Base-by-base conservation (phyloP, 345 rosid genomes). In the Zanthoxylum bungeanum region DNA sequence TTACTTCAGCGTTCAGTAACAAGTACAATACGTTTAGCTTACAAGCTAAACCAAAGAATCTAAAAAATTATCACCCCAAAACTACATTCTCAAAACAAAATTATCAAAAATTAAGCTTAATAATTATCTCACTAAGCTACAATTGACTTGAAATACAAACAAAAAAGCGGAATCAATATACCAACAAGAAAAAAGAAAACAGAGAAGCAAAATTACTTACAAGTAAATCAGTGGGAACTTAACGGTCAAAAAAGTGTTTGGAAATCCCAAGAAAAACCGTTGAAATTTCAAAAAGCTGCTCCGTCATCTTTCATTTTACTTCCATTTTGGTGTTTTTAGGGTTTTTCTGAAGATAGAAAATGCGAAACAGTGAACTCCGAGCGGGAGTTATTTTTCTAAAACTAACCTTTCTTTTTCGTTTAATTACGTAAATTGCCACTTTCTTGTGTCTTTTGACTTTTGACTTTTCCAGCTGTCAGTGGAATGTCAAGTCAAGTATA, bases 271-370 rank as follows among this genome's bases (percentile, higher is more conserved):
- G 40, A 40, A n/a, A 27, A 7, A n/a, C 30, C 37, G 40, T 66
- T 30, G 58, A 49, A n/a, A 66, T 4, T 66, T 49, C 10, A 49
- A 66, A 66, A 49, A 31, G 69, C 58, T 66, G 69, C n/a, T 8
- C 37, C 25, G 1, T 9, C 21, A 40, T 25, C 17, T 31, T 39
- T 40, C 68, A 60, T 22, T 11, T 21, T 55, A 57, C 64, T 42
- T 12, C 4, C 47, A 3, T 28, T 44, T 50, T 7, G 12, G 40
- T 40, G 65, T 63, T 46, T 40, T 76, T 72, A 75, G 82, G 82
- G 79, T 47, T 79, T 66, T 46, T 57, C 34, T 1, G 34, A 14
- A 7, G n/a, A 1, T 17, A 21, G 40, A 53, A 66, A 57, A 64
- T 30, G 3, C 4, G 30, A 11, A 14, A 64, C 34, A 22, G 4